These are phyloP conservation scores for Sphaerulina musiva DNA, from an alignment of 2,329 filamentous ascomycete genomes.

Conservation along the genomic window DNA sequence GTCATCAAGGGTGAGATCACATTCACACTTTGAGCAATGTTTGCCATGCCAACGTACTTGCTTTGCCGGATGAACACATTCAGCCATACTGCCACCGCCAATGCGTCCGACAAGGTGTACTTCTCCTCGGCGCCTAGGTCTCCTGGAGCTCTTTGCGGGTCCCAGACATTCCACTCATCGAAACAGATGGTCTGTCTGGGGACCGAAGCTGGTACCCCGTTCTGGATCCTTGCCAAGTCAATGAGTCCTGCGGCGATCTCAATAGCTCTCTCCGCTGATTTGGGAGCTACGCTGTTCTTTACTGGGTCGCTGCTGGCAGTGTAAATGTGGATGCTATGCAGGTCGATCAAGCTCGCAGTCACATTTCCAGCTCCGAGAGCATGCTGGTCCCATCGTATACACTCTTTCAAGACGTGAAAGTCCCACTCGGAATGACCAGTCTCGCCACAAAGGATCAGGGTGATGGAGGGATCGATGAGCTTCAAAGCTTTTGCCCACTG, in stretches of 20 bases:
- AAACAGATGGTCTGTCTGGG: constrained; percentile 67
- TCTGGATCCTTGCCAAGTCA: constrained; percentile 66
- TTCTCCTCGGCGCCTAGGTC: constrained; percentile 65
- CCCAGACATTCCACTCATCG: constrained; percentile 83
- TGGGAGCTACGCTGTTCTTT: constrained; percentile 56
- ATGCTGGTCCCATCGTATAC: constrained; percentile 49
- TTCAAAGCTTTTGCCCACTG: constrained; percentile 69
- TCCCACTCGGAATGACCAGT: constrained; percentile 66
- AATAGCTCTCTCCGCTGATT: constrained; percentile 66
- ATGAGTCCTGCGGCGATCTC: constrained; percentile 62
- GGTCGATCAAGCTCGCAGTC: constrained; percentile 56
- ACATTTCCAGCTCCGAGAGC: constrained; percentile 42
- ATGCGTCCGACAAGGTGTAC: constrained; percentile 67
- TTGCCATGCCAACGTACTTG: constrained; percentile 67
- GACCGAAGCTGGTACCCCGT: constrained; percentile 53
- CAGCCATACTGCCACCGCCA: constrained; percentile 68
- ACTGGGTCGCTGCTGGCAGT: constrained; percentile 52
- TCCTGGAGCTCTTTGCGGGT: constrained; percentile 63
- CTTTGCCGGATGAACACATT: constrained; percentile 71
- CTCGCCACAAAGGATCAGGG: constrained; percentile 68
- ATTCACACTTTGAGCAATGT: constrained; percentile 71
- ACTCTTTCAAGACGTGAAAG: constrained; percentile 64
- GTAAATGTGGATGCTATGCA: constrained; percentile 78
- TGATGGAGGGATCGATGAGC: constrained; percentile 61
- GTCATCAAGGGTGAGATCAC: constrained; percentile 75